Evolutionary conservation across 495 filamentous ascomycete species (phyloP).

Genomic region (Tricharina praecox): DNA sequence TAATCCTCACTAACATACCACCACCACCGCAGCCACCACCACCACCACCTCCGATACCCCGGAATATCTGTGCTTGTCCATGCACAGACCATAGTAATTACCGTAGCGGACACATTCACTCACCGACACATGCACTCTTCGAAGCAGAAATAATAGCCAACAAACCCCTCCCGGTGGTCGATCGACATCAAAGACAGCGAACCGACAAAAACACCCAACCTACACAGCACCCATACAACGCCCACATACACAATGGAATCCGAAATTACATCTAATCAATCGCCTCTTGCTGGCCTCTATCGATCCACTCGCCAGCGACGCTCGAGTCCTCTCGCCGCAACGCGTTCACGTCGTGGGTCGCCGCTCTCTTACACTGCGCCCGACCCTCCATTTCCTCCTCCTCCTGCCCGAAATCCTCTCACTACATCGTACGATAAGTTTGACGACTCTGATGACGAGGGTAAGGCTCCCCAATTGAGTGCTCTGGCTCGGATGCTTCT

Average conservation of each 20-base stretch:
- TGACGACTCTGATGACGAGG: constrained; percentile 15
- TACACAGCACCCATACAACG: too few species aligned
- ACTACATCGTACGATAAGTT: constrained; percentile 8
- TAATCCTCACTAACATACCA: too few species aligned
- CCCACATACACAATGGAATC: constrained; percentile 14
- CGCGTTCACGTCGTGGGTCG: constrained; percentile 17
- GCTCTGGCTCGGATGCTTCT: constrained; percentile 25
- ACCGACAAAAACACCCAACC: not conserved
- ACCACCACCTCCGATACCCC: too few species aligned
- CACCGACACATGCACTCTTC: too few species aligned
- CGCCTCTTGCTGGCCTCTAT: constrained; percentile 16
- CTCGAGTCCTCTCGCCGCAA: constrained; percentile 17
- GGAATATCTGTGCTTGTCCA: too few species aligned
- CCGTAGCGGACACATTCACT: too few species aligned
- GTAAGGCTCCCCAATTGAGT: constrained; percentile 24
- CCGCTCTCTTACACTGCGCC: constrained; percentile 9
- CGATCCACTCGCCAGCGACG: constrained; percentile 18
- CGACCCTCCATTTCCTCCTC: not conserved
- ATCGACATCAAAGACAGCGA: not conserved
- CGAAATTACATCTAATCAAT: constrained; percentile 14
- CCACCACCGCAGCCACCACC: too few species aligned
- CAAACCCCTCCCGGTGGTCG: not conserved
- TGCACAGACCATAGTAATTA: too few species aligned
- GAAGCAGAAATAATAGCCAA: not conserved
- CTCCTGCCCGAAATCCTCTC: not conserved